These are phyloP conservation scores for Chaetomium sp. DNA, from an alignment of 2,329 filamentous ascomycete genomes.

Conservation along the genomic window DNA sequence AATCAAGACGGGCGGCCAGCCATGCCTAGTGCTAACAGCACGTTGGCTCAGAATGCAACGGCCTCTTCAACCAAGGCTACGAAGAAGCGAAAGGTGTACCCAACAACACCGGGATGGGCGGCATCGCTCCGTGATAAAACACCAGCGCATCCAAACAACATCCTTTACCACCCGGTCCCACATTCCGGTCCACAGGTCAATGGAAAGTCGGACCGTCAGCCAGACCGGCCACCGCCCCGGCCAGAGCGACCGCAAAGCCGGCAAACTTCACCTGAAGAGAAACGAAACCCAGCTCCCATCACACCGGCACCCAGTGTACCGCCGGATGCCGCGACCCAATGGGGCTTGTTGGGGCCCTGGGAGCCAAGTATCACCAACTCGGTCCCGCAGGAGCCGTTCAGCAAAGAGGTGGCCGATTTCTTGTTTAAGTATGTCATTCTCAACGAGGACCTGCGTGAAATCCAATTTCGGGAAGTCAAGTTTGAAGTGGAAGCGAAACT, in stretches of 20 bases:
- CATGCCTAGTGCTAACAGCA: slow-evolving; percentile 17
- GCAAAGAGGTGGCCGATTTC: slow-evolving; percentile 73
- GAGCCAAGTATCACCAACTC: slow-evolving; percentile 63
- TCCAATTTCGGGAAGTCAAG: slow-evolving; percentile 58
- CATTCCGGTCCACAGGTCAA: slow-evolving; percentile 29
- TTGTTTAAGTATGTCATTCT: slow-evolving; percentile 65
- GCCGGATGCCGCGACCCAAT: slow-evolving; percentile 15
- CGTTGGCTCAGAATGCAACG: slow-evolving; percentile 28
- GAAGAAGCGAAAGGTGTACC: slow-evolving; percentile 36
- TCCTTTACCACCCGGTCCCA: slow-evolving; percentile 36
- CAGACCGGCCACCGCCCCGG: slow-evolving; percentile 16
- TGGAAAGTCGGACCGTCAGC: slow-evolving; percentile 31
- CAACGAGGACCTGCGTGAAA: slow-evolving; percentile 58
- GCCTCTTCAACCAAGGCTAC: slow-evolving; percentile 25
- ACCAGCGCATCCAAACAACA: slow-evolving; percentile 40
- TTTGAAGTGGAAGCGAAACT: slow-evolving; percentile 95
- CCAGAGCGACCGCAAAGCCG: slow-evolving; percentile 33
- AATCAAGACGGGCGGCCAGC: slow-evolving; percentile 34
- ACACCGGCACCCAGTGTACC: slow-evolving; percentile 22
- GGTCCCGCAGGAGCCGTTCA: slow-evolving; percentile 66
- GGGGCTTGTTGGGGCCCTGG: slow-evolving; percentile 47
- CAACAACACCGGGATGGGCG: slow-evolving; percentile 43
- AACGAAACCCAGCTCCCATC: slow-evolving; percentile 28
- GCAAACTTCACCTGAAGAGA: slow-evolving; percentile 42
- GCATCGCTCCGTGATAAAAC: slow-evolving; percentile 33